Conservation (phyloP, 306 rosid genomes). For the Ziziphus jujuba region DNA sequence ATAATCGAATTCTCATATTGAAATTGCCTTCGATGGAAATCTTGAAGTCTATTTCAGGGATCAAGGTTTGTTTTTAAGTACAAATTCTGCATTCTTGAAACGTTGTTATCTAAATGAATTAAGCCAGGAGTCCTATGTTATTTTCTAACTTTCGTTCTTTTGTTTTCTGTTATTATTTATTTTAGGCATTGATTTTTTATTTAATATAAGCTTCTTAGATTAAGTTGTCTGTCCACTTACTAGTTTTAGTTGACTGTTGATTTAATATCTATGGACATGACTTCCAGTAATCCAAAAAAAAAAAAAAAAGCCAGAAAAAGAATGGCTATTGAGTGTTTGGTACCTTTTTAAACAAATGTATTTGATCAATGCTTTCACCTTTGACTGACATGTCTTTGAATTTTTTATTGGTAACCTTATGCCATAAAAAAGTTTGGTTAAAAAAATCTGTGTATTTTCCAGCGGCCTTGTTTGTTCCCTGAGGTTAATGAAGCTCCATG, state of each 20-base stretch:
- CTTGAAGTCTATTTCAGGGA: conserved; percentile 83
- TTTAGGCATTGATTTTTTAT: no score
- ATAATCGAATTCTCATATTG: conserved; percentile 79
- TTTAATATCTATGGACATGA: no score
- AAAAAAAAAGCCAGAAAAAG: no score
- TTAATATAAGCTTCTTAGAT: no score
- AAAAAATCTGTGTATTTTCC: conserved; percentile 27
- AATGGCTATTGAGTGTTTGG: no score
- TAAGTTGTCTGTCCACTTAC: no score
- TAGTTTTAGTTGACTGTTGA: no score
- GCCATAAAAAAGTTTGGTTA: conserved; percentile 17
- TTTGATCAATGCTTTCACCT: conserved; percentile 4
- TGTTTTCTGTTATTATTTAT: no score
- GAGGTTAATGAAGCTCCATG: conserved; percentile 45
- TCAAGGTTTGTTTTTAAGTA: conserved; percentile 63
- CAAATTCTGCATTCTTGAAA: not conserved
- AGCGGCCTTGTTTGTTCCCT: conserved; percentile 65
- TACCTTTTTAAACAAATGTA: no score
- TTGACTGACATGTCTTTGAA: conserved; percentile 4
- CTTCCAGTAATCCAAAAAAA: no score
- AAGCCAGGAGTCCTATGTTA: not conserved
- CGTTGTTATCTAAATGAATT: not conserved
- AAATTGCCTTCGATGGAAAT: conserved; percentile 90
- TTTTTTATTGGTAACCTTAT: conserved; percentile 15
- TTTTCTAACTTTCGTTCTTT: not conserved